Conservation (phyloP, 2,329 filamentous ascomycete genomes). For the Huntiella omanensis region DNA sequence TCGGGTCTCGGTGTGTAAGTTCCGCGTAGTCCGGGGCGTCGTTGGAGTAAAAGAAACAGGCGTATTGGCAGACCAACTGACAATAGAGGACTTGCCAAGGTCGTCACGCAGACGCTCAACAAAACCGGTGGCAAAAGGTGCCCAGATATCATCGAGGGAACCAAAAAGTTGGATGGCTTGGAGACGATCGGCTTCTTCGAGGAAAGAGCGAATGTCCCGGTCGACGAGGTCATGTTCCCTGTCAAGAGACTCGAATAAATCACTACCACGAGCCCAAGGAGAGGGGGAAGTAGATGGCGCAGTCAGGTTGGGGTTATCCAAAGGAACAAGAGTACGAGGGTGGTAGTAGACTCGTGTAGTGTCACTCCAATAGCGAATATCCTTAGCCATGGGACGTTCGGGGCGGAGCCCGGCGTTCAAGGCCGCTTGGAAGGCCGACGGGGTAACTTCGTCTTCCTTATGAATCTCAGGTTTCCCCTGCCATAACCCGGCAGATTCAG, state of each 20-base stretch:
- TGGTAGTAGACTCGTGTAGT: slow-evolving; percentile 88
- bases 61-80: slow-evolving; percentile 71
- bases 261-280: slow-evolving; percentile 55
- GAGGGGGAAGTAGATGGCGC: slow-evolving; percentile 50
- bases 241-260: slow-evolving; percentile 55
- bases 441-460: slow-evolving; percentile 38
- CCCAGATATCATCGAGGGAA: slow-evolving; percentile 61
- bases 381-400: slow-evolving; percentile 44
- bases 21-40: slow-evolving; percentile 9
- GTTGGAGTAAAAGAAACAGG: slow-evolving; percentile 11
- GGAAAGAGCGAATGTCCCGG: slow-evolving; percentile 71
- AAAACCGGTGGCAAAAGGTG: slow-evolving; percentile 55
- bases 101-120: slow-evolving; percentile 70
- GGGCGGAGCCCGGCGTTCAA: slow-evolving; percentile 52
- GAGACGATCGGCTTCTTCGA: slow-evolving; percentile 83
- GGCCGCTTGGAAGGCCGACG: slow-evolving; percentile 58
- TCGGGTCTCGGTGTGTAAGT: slow-evolving; percentile 51
- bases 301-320: slow-evolving; percentile 57
- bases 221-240: slow-evolving; percentile 75
- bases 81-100: slow-evolving; percentile 70
- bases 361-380: slow-evolving; percentile 92
- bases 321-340: slow-evolving; percentile 67
- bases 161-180: slow-evolving; percentile 69
- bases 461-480: slow-evolving; percentile 6
- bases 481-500: neutral